These are phyloP conservation scores for Parathielavia hyrcaniae DNA, from an alignment of 495 filamentous ascomycete species.

Conservation along the genomic window DNA sequence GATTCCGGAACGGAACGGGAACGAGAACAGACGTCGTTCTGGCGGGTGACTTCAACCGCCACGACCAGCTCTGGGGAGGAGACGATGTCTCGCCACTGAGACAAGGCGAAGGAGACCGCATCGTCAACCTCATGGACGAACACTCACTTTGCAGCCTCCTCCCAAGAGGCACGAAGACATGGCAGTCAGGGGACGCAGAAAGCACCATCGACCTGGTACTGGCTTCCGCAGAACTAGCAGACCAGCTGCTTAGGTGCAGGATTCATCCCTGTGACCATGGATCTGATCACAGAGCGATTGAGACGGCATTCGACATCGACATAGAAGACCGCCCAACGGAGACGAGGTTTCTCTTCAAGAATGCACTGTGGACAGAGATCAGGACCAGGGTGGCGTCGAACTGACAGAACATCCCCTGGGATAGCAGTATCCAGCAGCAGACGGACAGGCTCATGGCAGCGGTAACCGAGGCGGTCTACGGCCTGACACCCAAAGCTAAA, in stretches of 20 bases:
- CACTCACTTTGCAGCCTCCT: constrained; percentile 8
- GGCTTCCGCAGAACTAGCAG: no score
- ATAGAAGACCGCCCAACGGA: no score
- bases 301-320: not conserved
- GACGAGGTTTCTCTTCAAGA: not conserved
- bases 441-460: not conserved
- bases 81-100: constrained; percentile 7
- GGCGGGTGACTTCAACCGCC: not conserved
- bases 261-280: not conserved
- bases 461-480: no score
- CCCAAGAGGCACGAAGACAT: not conserved
- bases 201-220: not conserved
- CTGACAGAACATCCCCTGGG: not conserved
- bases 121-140: constrained; percentile 23
- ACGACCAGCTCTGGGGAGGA: constrained; percentile 6
- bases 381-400: not conserved
- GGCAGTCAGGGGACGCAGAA: no score
- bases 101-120: constrained; percentile 13
- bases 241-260: no score
- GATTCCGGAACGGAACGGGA: not conserved
- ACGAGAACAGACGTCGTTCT: not conserved
- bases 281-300: not conserved
- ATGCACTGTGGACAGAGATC: not conserved
- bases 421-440: not conserved
- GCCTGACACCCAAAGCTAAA: no score